A percentile compares a stretch with the other conserved stretches of the same genome.
Conservation (phyloP, 352 stramenopile species). For the Labyrinthula sp. region DNA sequence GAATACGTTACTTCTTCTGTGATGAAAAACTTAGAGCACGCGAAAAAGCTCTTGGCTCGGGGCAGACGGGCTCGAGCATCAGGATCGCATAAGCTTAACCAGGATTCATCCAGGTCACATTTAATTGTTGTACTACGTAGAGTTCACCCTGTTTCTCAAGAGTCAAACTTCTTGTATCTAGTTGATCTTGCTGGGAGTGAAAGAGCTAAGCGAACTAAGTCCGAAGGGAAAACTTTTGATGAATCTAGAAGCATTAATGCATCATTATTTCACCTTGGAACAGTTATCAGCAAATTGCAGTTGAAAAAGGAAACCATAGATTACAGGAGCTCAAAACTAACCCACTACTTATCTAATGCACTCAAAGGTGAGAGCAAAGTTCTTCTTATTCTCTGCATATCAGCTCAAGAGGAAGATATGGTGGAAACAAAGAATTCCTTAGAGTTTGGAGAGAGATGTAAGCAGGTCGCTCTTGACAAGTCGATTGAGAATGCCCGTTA, state of each 20-base stretch:
- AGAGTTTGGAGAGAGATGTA: slow-evolving; percentile 62
- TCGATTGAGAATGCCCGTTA: no score
- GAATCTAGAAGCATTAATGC: slow-evolving; percentile 22
- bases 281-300: no score
- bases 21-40: no score
- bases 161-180: slow-evolving; percentile 23
- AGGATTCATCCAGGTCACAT: slow-evolving; percentile 26
- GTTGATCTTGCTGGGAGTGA: slow-evolving; percentile 23
- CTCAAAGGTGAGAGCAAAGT: slow-evolving; percentile 39
- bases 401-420: slow-evolving; percentile 56
- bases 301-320: no score
- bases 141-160: slow-evolving; percentile 11
- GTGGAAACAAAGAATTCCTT: slow-evolving; percentile 64
- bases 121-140: slow-evolving; percentile 24
- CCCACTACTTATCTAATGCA: slow-evolving; percentile 43
- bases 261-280: slow-evolving; percentile 19
- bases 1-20: no score
- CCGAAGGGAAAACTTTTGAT: slow-evolving; percentile 9
- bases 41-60: no score
- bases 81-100: slow-evolving; percentile 31
- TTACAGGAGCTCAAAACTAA: slow-evolving; percentile 84
- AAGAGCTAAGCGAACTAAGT: slow-evolving; percentile 19
- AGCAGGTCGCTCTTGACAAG: slow-evolving; percentile 56
- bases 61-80: slow-evolving; percentile 23
- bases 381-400: slow-evolving; percentile 49